Evolutionary conservation across 495 filamentous ascomycete genomes (phyloP).

Genomic region (Monascus purpureus): DNA sequence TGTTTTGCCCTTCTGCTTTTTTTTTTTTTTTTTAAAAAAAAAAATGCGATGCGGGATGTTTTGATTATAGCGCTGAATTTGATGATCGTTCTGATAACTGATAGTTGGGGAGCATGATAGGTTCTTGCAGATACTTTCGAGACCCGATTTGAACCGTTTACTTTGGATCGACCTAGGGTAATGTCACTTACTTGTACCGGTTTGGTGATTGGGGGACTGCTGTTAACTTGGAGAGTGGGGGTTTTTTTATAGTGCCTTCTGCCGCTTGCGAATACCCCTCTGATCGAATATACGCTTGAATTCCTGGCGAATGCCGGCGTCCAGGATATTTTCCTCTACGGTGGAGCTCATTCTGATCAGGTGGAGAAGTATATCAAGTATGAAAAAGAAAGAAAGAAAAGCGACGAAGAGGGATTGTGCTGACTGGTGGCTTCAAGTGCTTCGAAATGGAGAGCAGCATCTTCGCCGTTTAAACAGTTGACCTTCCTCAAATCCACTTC

Average conservation of each 20-base stretch:
- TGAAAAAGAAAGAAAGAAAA: slow-evolving; percentile 1
- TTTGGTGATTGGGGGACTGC: too few species aligned
- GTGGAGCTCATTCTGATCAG: slow-evolving; percentile 75
- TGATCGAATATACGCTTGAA: slow-evolving; percentile 96
- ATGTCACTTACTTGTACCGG: neutral
- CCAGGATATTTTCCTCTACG: slow-evolving; percentile 84
- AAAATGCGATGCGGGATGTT: neutral
- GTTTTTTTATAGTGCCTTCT: slow-evolving; percentile 61
- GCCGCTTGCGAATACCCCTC: slow-evolving; percentile 79
- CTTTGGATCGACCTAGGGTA: slow-evolving; percentile 78
- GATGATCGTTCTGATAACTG: slow-evolving; percentile 9
- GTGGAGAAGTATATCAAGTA: slow-evolving; percentile 74
- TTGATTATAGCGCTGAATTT: neutral
- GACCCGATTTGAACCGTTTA: slow-evolving; percentile 80
- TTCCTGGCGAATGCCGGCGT: slow-evolving; percentile 90
- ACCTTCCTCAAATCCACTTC: slow-evolving; percentile 79
- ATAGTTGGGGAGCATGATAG: slow-evolving; percentile 22
- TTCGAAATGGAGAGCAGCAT: slow-evolving; percentile 53
- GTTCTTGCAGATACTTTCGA: slow-evolving; percentile 89
- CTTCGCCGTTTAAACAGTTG: slow-evolving; percentile 74
- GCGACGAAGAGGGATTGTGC: too few species aligned
- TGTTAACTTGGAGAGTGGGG: too few species aligned
- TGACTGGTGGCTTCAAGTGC: slow-evolving; percentile 20
- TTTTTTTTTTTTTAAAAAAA: slow-evolving; percentile 8
- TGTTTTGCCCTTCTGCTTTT: too few species aligned